These are phyloP conservation scores for Cinnamomum micranthum DNA, from an alignment of 164 flowering plant species.

Conservation along the genomic window DNA sequence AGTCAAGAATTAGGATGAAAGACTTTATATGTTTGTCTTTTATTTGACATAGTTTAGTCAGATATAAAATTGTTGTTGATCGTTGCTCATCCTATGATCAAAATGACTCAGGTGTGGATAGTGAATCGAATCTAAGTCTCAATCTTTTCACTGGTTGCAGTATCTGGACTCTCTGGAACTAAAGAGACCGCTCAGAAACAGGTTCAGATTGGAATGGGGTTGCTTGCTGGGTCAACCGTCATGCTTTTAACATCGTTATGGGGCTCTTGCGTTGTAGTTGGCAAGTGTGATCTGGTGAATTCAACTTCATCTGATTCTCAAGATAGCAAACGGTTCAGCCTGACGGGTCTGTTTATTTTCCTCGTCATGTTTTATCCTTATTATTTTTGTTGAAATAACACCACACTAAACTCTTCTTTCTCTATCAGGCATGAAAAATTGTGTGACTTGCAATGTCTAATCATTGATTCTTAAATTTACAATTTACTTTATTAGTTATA, in stretches of 20 bases:
- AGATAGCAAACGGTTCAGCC: slow-evolving; percentile 39
- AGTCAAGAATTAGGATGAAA: not conserved
- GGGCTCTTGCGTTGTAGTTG: slow-evolving; percentile 86
- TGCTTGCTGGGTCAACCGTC: slow-evolving; percentile 96
- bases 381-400: not conserved
- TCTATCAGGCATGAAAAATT: not conserved
- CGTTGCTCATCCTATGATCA: not conserved
- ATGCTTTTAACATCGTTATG: slow-evolving; percentile 84
- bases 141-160: slow-evolving; percentile 29
- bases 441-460: not conserved
- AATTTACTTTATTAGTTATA: not conserved
- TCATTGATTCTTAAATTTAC: not conserved
- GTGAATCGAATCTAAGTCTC: not conserved
- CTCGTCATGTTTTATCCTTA: not conserved
- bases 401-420: not conserved
- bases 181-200: slow-evolving; percentile 71
- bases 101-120: not conserved
- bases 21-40: slow-evolving; percentile 18
- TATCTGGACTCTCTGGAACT: slow-evolving; percentile 92
- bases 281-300: slow-evolving; percentile 66
- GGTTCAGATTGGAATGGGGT: slow-evolving; percentile 94
- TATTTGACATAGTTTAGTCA: slow-evolving; percentile 16
- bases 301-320: slow-evolving; percentile 44
- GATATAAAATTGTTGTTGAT: not conserved
- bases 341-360: slow-evolving; percentile 43